These are phyloP conservation scores for Fusarium sp. DNA, from an alignment of 2,329 filamentous ascomycete genomes.

Conservation along the genomic window DNA sequence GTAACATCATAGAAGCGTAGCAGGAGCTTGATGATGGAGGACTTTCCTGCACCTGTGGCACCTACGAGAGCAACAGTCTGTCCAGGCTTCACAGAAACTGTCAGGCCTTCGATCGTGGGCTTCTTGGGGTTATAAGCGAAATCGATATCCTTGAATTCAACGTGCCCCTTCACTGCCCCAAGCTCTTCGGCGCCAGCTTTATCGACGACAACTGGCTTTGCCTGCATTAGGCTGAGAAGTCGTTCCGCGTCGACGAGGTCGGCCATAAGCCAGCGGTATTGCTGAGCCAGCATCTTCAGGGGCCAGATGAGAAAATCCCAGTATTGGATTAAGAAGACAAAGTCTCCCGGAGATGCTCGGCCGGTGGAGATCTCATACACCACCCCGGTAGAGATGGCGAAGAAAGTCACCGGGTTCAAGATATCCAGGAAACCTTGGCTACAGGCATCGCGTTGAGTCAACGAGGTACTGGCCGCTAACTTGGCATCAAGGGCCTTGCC, in stretches of 20 bases:
- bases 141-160: conserved; percentile 64
- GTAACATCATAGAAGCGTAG: conserved; percentile 70
- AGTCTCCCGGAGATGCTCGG: conserved; percentile 44
- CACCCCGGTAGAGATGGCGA: conserved; percentile 22
- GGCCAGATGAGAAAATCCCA: conserved; percentile 62
- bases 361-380: conserved; percentile 35
- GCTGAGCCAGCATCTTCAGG: conserved; percentile 47
- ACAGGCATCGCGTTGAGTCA: conserved; percentile 32
- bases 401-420: conserved; percentile 58
- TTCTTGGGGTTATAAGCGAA: conserved; percentile 67
- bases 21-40: conserved; percentile 69
- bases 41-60: conserved; percentile 71
- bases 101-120: conserved; percentile 59
- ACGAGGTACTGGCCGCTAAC: conserved; percentile 34
- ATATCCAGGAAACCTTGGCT: conserved; percentile 46
- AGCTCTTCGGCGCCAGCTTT: conserved; percentile 57
- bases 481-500: conserved; percentile 39
- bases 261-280: conserved; percentile 38
- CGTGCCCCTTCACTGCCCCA: conserved; percentile 56
- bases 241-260: conserved; percentile 74
- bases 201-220: conserved; percentile 65
- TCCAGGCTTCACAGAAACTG: conserved; percentile 60
- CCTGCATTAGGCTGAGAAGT: conserved; percentile 65
- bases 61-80: conserved; percentile 70
- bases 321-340: conserved; percentile 73